Percentiles rank a stretch among this genome's conserved stretches.
phyloP scores from a whole-genome alignment of 306 rosid species.

The Quillaja saponaria region DNA sequence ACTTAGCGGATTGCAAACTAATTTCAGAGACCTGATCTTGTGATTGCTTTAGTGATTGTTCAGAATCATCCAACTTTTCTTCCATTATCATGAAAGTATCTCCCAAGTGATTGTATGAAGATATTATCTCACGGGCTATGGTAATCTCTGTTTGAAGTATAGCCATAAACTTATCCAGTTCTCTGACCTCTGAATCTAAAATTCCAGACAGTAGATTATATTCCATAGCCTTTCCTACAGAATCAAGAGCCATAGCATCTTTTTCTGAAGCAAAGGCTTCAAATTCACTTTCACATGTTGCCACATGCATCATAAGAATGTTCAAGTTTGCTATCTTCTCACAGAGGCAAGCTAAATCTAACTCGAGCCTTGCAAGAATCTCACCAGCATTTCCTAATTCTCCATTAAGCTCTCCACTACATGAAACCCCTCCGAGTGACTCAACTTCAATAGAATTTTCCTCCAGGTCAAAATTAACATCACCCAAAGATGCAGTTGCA shows the following conservation, averaged over 20 bases:
- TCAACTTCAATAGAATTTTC: slow-evolving; percentile 21
- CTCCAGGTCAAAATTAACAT: slow-evolving; percentile 24
- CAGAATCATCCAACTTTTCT: slow-evolving; percentile 52
- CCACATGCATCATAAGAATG: slow-evolving; percentile 71
- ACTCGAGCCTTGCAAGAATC: slow-evolving; percentile 46
- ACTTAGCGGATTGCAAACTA: slow-evolving; percentile 51
- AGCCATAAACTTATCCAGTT: slow-evolving; percentile 53
- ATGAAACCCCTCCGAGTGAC: slow-evolving; percentile 30
- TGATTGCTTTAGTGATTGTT: slow-evolving; percentile 54
- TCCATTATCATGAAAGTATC: slow-evolving; percentile 45
- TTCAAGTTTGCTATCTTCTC: slow-evolving; percentile 75
- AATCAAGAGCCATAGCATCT: slow-evolving; percentile 42
- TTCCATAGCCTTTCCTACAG: slow-evolving; percentile 50
- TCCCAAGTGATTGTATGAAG: slow-evolving; percentile 39
- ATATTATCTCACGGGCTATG: slow-evolving; percentile 39
- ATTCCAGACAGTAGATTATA: slow-evolving; percentile 70
- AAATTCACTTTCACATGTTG: slow-evolving; percentile 58
- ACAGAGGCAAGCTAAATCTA: slow-evolving; percentile 55
- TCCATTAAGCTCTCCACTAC: slow-evolving; percentile 36
- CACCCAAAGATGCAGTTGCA: slow-evolving; percentile 32
- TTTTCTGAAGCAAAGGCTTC: slow-evolving; percentile 50
- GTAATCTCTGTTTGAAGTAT: slow-evolving; percentile 50
- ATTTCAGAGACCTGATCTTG: slow-evolving; percentile 71
- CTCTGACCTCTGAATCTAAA: slow-evolving; percentile 71
- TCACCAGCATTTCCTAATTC: slow-evolving; percentile 38